These are phyloP conservation scores for Durotheca rogersii DNA, from an alignment of 495 filamentous ascomycete species.

Conservation along the genomic window DNA sequence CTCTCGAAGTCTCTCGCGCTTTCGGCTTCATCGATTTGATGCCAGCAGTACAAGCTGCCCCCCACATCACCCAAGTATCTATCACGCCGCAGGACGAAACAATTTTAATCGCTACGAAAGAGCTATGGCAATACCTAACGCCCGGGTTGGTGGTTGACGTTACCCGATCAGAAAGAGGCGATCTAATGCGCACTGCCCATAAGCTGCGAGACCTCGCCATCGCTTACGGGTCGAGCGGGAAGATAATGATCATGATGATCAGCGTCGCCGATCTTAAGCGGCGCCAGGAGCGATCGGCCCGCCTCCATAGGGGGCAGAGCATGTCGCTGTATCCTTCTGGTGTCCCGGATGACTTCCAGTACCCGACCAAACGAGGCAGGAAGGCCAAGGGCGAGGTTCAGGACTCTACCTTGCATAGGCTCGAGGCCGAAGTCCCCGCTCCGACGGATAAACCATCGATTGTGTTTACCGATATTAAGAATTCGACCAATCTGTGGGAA, in stretches of 20 bases:
- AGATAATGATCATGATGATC: conserved; percentile 98
- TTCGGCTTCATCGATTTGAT: conserved; percentile 94
- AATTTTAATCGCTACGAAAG: conserved; percentile 84
- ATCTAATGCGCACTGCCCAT: conserved; percentile 95
- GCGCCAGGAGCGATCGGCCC: conserved; percentile 63
- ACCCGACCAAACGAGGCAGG: conserved; percentile 61
- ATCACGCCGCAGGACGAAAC: conserved; percentile 91
- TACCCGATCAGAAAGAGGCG: conserved; percentile 73
- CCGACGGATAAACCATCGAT: conserved; percentile 87
- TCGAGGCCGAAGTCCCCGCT: conserved; percentile 85
- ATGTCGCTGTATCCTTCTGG: conserved; percentile 78
- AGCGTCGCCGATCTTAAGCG: conserved; percentile 87
- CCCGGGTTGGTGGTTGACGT: conserved; percentile 91
- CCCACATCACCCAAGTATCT: conserved; percentile 73
- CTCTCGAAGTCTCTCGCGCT: conserved; percentile 85
- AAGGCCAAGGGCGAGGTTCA: conserved; percentile 66
- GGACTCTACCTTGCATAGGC: conserved; percentile 80
- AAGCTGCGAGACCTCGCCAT: conserved; percentile 94
- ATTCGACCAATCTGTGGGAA: conserved; percentile 96
- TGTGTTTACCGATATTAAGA: conserved; percentile 99
- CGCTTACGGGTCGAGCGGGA: conserved; percentile 85
- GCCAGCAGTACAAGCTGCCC: conserved; percentile 89
- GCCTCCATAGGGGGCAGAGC: conserved; percentile 67
- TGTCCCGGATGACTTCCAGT: conserved; percentile 63
- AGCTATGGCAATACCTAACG: conserved; percentile 91